Evolutionary conservation across 371 early-diverging fungal genomes (phyloP).

Genomic region (Rhizoclosmatium hyalinum): DNA sequence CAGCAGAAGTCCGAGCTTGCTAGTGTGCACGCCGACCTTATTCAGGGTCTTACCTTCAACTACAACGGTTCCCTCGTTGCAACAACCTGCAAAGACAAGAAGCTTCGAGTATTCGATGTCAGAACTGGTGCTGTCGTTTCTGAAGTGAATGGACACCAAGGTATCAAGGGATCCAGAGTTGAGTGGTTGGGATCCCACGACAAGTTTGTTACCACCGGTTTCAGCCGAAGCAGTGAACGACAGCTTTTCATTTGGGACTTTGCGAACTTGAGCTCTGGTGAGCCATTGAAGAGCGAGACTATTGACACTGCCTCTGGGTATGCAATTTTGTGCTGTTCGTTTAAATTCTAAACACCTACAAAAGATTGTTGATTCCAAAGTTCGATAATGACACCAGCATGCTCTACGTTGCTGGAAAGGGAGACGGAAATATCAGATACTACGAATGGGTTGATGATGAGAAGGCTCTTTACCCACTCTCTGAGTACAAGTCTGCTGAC

Average conservation of each 20-base stretch:
- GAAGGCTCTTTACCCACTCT: slow-evolving; percentile 79
- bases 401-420: slow-evolving; percentile 95
- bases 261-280: slow-evolving; percentile 58
- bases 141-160: slow-evolving; percentile 87
- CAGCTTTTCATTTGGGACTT: slow-evolving; percentile 92
- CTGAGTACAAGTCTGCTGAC: slow-evolving; percentile 88
- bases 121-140: slow-evolving; percentile 83
- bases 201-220: slow-evolving; percentile 92
- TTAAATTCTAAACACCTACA: background rate
- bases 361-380: slow-evolving; percentile 91
- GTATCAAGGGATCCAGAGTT: slow-evolving; percentile 94
- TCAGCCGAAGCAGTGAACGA: slow-evolving; percentile 90
- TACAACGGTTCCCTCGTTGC: slow-evolving; percentile 86
- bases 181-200: slow-evolving; percentile 87
- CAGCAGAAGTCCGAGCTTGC: slow-evolving; percentile 84
- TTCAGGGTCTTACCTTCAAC: slow-evolving; percentile 91
- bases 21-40: slow-evolving; percentile 85
- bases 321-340: slow-evolving; percentile 12
- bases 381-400: slow-evolving; percentile 89
- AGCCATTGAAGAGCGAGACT: slow-evolving; percentile 79
- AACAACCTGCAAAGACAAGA: slow-evolving; percentile 96
- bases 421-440: slow-evolving; percentile 98
- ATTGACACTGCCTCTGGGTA: slow-evolving; percentile 90
- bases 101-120: slow-evolving; percentile 91
- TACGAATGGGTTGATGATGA: slow-evolving; percentile 87